Conservation (phyloP, 2,329 filamentous ascomycete species). For the Scleromitrula shiraiana region DNA sequence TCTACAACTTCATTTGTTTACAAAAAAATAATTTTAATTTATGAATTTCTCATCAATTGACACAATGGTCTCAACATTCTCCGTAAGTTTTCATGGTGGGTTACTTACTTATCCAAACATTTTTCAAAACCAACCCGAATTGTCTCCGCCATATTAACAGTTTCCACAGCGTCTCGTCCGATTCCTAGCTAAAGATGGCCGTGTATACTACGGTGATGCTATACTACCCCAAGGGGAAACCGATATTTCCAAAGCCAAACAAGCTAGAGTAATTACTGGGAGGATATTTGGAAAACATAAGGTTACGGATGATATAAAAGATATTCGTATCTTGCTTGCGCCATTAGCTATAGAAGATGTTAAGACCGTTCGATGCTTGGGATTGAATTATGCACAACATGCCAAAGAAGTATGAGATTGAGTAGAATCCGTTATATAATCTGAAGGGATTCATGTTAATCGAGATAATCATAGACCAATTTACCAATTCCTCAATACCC, state of each 20-base stretch:
- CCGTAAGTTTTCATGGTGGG: constrained; percentile 34
- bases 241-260: constrained; percentile 52
- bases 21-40: too few species aligned
- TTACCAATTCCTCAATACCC: constrained; percentile 64
- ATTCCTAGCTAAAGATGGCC: constrained; percentile 64
- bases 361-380: constrained; percentile 59
- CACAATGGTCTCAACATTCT: constrained; percentile 36
- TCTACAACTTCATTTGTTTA: too few species aligned
- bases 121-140: too few species aligned
- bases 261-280: constrained; percentile 55
- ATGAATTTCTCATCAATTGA: background rate
- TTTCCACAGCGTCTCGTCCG: constrained; percentile 65
- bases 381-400: constrained; percentile 65
- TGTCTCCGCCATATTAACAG: too few species aligned
- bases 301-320: constrained; percentile 54
- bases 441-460: background rate
- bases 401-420: constrained; percentile 56
- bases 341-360: constrained; percentile 57
- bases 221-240: constrained; percentile 53
- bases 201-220: constrained; percentile 66
- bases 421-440: too few species aligned
- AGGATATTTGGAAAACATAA: constrained; percentile 57
- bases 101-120: too few species aligned
- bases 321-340: constrained; percentile 49
- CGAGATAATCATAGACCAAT: constrained; percentile 39